Evolutionary conservation across 2,329 filamentous ascomycete species (phyloP).

Genomic region (Diplodia mutila): DNA sequence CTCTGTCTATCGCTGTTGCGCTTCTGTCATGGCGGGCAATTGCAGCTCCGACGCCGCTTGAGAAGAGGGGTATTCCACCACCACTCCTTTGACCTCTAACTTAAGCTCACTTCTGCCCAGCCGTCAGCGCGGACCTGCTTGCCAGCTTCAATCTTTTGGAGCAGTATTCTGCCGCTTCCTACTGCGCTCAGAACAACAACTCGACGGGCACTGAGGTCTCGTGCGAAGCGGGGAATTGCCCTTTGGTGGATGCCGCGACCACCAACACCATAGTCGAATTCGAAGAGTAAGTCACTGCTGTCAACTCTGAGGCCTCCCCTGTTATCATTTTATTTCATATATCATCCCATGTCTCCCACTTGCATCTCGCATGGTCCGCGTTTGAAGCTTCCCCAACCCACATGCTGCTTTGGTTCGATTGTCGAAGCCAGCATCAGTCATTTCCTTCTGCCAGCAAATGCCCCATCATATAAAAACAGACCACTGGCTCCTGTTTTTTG

Average conservation of each 20-base stretch:
- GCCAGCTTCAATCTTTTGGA: conserved; percentile 31
- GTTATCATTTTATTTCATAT: background rate
- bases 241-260: conserved; percentile 34
- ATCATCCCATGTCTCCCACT: background rate
- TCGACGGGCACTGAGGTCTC: conserved; percentile 4
- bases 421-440: no score
- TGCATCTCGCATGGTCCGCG: background rate
- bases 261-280: conserved; percentile 44
- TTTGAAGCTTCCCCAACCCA: background rate
- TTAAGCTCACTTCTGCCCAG: background rate
- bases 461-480: background rate
- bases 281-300: conserved; percentile 38
- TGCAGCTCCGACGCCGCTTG: conserved; percentile 8
- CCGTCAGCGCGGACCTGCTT: conserved; percentile 21
- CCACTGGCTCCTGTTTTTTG: background rate
- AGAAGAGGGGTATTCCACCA: conserved; percentile 10
- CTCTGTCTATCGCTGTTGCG: conserved; percentile 2
- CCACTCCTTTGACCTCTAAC: background rate
- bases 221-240: conserved; percentile 13
- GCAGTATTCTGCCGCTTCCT: conserved; percentile 52
- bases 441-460: background rate
- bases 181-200: conserved; percentile 45
- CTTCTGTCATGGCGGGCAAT: background rate
- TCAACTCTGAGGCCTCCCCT: background rate
- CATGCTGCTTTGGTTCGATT: conserved; percentile 11